Evolutionary conservation across 1,284 basidiomycete genomes (phyloP).

Genomic region (Boletus sp.): DNA sequence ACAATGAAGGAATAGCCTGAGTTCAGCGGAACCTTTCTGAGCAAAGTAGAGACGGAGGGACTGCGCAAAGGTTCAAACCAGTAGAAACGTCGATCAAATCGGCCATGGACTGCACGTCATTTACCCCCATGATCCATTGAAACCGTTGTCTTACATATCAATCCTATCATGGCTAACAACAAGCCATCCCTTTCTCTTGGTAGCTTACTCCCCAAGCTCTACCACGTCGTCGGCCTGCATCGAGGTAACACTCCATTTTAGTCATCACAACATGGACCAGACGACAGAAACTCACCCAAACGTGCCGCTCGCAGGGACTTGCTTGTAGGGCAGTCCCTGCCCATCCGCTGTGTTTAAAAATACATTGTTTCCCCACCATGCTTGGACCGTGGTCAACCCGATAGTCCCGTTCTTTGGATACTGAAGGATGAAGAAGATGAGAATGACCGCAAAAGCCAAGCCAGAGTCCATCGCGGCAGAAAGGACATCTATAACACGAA

Average conservation of each 20-base stretch:
- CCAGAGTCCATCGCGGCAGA: slow-evolving; percentile 50
- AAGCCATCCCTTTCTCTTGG: no score
- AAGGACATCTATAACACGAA: slow-evolving; percentile 37
- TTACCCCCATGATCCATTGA: no score
- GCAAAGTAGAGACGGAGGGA: no score
- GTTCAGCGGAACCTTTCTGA: no score
- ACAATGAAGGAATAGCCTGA: no score
- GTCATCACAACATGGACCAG: not conserved
- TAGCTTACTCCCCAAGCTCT: not conserved
- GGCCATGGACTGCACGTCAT: no score
- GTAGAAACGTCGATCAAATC: no score
- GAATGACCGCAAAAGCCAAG: slow-evolving; percentile 48
- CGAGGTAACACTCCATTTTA: not conserved
- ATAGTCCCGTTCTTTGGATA: slow-evolving; percentile 63
- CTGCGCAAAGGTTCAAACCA: no score
- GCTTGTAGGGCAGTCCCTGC: slow-evolving; percentile 24
- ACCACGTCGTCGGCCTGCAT: slow-evolving; percentile 20
- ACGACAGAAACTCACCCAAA: slow-evolving; percentile 36
- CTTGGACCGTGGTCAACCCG: slow-evolving; percentile 48
- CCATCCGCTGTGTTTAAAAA: slow-evolving; percentile 43
- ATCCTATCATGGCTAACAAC: no score
- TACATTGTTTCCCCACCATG: slow-evolving; percentile 73
- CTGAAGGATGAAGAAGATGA: slow-evolving; percentile 68
- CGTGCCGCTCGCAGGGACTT: slow-evolving; percentile 30
- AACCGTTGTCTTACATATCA: no score